These are phyloP conservation scores for Bryum argenteum DNA, from an alignment of 225 moss, liverwort and hornwort genomes.

Conservation along the genomic window DNA sequence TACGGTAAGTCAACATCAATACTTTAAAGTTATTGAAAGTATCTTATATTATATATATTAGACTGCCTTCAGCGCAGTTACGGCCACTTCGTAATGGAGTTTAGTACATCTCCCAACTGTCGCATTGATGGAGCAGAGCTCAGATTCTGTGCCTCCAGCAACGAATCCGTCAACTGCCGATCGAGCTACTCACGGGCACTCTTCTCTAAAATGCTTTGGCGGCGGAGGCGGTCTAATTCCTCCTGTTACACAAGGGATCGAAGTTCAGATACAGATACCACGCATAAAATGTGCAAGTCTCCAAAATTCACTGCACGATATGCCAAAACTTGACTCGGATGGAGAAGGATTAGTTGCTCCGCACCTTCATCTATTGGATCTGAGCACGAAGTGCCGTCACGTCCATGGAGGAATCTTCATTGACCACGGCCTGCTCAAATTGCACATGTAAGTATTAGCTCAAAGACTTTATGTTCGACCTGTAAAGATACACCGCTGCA, in stretches of 20 bases:
- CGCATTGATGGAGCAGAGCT: slow-evolving; percentile 67
- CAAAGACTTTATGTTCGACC: neutral
- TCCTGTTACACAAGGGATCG: neutral
- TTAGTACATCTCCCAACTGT: no score
- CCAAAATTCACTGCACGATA: neutral
- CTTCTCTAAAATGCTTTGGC: slow-evolving; percentile 71
- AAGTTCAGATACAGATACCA: slow-evolving; percentile 2
- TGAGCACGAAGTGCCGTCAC: neutral
- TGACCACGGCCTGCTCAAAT: neutral
- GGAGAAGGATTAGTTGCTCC: neutral
- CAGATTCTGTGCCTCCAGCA: slow-evolving; percentile 52
- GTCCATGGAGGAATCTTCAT: neutral
- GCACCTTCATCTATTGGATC: neutral
- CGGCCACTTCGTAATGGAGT: no score
- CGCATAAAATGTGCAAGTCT: neutral
- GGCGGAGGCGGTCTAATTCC: slow-evolving; percentile 54
- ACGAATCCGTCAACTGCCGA: slow-evolving; percentile 57
- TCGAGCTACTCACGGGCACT: slow-evolving; percentile 46
- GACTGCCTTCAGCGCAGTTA: no score
- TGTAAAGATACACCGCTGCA: no score
- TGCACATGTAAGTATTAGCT: neutral
- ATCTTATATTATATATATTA: no score
- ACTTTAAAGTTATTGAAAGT: no score
- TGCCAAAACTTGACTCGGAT: neutral
- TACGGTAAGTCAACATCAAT: no score